phyloP scores from a whole-genome alignment of 2,329 filamentous ascomycete species.

The Fusarium liriodendri region DNA sequence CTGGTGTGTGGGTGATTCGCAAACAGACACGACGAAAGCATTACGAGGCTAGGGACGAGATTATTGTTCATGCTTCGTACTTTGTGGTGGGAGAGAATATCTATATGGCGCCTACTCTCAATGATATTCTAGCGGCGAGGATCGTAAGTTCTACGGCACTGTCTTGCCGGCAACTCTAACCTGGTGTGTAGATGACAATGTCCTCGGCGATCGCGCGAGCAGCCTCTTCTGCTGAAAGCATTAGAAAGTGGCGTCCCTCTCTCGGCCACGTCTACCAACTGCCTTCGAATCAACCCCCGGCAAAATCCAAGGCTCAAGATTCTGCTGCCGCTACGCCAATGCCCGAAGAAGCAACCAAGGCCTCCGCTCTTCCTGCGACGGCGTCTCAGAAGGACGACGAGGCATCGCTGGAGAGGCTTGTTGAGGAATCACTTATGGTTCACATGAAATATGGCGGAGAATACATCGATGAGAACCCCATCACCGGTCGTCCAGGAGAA shows the following conservation, averaged over 20 bases:
- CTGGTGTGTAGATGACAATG: constrained; percentile 59
- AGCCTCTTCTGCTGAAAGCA: constrained; percentile 61
- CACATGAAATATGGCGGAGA: constrained; percentile 71
- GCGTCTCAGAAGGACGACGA: constrained; percentile 53
- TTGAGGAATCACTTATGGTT: constrained; percentile 68
- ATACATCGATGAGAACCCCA: constrained; percentile 76
- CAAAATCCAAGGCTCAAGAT: constrained; percentile 48
- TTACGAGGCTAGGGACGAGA: constrained; percentile 65
- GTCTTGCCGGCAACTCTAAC: constrained; percentile 17
- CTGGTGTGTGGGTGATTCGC: constrained; percentile 76
- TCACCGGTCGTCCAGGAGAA: constrained; percentile 73
- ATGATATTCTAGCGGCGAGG: constrained; percentile 68
- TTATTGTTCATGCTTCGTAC: constrained; percentile 69
- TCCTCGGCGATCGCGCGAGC: constrained; percentile 66
- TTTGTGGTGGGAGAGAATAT: constrained; percentile 75
- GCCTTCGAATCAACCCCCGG: constrained; percentile 44
- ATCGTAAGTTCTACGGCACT: constrained; percentile 57
- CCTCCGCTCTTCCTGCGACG: constrained; percentile 24
- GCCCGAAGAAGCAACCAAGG: constrained; percentile 52
- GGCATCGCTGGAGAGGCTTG: constrained; percentile 57
- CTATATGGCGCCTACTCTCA: constrained; percentile 72
- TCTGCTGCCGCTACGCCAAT: constrained; percentile 62
- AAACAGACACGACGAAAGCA: constrained; percentile 73
- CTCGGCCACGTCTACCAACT: constrained; percentile 64
- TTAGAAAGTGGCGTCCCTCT: constrained; percentile 66